These are phyloP conservation scores for Larix sibirica DNA, from an alignment of 83 land plant genomes.

Conservation along the genomic window DNA sequence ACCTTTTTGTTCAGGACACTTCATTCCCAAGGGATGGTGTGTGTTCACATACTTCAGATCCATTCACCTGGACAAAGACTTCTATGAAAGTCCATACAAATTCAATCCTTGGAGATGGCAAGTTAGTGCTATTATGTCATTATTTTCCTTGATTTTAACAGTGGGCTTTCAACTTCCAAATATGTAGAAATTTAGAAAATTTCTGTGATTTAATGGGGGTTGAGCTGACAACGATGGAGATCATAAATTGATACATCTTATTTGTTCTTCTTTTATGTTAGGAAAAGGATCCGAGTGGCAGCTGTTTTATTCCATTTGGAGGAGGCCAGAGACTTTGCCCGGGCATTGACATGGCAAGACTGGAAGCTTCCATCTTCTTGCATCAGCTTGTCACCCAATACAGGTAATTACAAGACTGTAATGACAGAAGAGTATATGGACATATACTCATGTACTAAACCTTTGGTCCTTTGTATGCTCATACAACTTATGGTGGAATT, in stretches of 20 bases:
- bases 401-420: constrained; percentile 26
- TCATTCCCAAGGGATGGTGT: constrained; percentile 71
- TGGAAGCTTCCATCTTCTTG: constrained; percentile 57
- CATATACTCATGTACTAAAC: too few relatives aligned
- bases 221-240: background rate
- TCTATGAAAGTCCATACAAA: constrained; percentile 44
- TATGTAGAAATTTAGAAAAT: too few relatives aligned
- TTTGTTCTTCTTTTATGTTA: background rate
- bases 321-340: constrained; percentile 75
- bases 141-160: too few relatives aligned
- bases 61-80: constrained; percentile 55
- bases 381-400: too few relatives aligned
- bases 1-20: constrained; percentile 20
- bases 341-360: constrained; percentile 32
- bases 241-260: background rate
- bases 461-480: too few relatives aligned
- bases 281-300: constrained; percentile 8
- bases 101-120: constrained; percentile 81
- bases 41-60: constrained; percentile 62
- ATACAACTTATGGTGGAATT: too few relatives aligned
- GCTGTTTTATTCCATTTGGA: constrained; percentile 64
- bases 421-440: too few relatives aligned
- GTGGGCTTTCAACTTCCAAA: too few relatives aligned
- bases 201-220: too few relatives aligned
- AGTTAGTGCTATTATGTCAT: constrained; percentile 20